Evolutionary conservation across 768 basidiomycete species (phyloP).

Genomic region (Agrocybe praecox): DNA sequence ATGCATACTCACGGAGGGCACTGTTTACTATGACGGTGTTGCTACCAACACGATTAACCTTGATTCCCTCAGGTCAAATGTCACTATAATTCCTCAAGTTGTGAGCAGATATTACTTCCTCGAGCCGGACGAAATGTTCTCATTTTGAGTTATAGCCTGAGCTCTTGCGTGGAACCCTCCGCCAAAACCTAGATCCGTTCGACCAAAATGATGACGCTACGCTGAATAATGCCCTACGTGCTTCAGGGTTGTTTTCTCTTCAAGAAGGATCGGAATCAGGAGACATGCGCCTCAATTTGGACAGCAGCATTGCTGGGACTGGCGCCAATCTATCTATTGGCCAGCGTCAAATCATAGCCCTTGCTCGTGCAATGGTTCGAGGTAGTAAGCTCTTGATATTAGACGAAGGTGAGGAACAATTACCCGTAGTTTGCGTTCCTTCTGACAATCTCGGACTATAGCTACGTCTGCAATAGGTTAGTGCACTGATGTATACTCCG

Average conservation of each 20-base stretch:
- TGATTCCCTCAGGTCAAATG: conserved; percentile 50
- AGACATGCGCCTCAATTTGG: conserved; percentile 49
- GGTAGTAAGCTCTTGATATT: conserved; percentile 60
- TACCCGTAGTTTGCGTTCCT: not conserved
- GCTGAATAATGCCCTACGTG: conserved; percentile 37
- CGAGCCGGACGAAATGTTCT: too few relatives aligned
- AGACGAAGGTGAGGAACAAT: conserved; percentile 51
- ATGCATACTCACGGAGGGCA: conserved; percentile 53
- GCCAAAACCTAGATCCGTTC: conserved; percentile 68
- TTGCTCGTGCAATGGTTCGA: conserved; percentile 61
- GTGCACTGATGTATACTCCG: not conserved
- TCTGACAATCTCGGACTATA: not conserved
- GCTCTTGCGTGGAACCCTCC: conserved; percentile 42
- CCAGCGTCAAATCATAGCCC: conserved; percentile 68
- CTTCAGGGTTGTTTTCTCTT: conserved; percentile 37
- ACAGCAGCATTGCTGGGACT: conserved; percentile 45
- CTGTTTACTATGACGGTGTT: conserved; percentile 53
- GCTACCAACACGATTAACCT: conserved; percentile 50
- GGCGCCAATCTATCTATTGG: conserved; percentile 76
- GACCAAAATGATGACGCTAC: conserved; percentile 51
- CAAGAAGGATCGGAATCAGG: conserved; percentile 35
- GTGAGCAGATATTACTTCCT: conserved; percentile 17
- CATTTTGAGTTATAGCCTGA: conserved; percentile 25
- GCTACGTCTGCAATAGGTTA: conserved; percentile 7
- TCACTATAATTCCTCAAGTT: conserved; percentile 58